Evolutionary conservation across 129 eudicot genomes (phyloP).

Genomic region (carrot (Daucus carota)): DNA sequence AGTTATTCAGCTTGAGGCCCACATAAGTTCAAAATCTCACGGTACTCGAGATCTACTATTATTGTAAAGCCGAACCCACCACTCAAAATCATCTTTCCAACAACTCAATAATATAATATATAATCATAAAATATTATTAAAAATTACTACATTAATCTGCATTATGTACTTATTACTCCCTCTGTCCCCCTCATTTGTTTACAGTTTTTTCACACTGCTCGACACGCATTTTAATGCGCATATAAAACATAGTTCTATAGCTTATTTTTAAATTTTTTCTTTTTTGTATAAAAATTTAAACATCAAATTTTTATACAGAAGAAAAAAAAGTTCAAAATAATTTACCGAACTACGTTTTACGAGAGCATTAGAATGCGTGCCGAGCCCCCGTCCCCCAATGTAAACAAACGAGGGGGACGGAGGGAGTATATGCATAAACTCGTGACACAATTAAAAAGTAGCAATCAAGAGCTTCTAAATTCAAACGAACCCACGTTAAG

Average conservation of each 20-base stretch:
- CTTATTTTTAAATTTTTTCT: too few relatives aligned
- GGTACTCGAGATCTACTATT: not conserved
- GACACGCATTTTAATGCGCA: too few relatives aligned
- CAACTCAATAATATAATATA: not conserved
- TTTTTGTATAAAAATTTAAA: too few relatives aligned
- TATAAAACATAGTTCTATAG: too few relatives aligned
- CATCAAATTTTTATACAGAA: too few relatives aligned
- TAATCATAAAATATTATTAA: not conserved
- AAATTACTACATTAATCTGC: not conserved
- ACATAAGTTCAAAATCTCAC: not conserved
- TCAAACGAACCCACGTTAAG: constrained; percentile 2
- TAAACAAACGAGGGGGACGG: too few relatives aligned
- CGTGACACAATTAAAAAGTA: not conserved
- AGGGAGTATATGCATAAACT: not conserved
- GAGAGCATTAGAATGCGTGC: too few relatives aligned
- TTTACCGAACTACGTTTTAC: too few relatives aligned
- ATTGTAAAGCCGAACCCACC: constrained; percentile 1
- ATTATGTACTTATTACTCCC: not conserved
- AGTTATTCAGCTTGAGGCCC: not conserved
- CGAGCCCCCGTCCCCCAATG: too few relatives aligned
- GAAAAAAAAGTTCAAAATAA: too few relatives aligned
- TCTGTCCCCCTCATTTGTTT: too few relatives aligned
- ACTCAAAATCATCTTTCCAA: constrained; percentile 5
- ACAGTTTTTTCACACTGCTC: too few relatives aligned
- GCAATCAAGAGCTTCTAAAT: not conserved